Conservation (phyloP, 129 eudicot species). For the Cynara cardunculus region DNA sequence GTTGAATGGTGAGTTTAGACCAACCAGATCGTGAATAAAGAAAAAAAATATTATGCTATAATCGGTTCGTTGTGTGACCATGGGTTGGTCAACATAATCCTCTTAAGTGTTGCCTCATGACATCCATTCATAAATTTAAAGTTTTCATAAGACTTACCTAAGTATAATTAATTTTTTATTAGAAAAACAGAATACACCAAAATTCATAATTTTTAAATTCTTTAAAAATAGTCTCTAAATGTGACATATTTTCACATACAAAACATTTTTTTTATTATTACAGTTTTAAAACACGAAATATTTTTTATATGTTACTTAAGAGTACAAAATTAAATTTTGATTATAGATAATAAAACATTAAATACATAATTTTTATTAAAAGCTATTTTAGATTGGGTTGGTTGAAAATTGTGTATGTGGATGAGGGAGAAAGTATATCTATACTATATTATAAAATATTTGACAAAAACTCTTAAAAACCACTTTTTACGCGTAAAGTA, state of each 20-base stretch:
- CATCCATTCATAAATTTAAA: not conserved
- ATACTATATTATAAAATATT: too few species aligned
- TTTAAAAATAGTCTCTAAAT: not conserved
- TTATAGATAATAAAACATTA: too few species aligned
- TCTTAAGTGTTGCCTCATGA: not conserved
- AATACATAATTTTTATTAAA: too few species aligned
- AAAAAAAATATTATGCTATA: not conserved
- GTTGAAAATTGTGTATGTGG: too few species aligned
- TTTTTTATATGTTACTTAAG: too few species aligned
- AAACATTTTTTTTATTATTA: not conserved
- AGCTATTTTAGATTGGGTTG: too few species aligned
- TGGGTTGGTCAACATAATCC: not conserved
- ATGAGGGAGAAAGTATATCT: too few species aligned
- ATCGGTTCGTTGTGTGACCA: not conserved
- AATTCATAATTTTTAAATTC: not conserved
- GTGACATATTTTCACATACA: not conserved
- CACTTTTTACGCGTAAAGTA: too few species aligned
- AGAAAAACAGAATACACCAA: not conserved
- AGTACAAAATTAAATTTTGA: too few species aligned
- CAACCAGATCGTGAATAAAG: not conserved
- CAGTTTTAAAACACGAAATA: too few species aligned
- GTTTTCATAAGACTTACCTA: not conserved
- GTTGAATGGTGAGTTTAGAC: not conserved
- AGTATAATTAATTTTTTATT: not conserved
- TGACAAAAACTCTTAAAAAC: too few species aligned